Conservation (phyloP, 1,139 yeast genomes). For the Taphrina populina region DNA sequence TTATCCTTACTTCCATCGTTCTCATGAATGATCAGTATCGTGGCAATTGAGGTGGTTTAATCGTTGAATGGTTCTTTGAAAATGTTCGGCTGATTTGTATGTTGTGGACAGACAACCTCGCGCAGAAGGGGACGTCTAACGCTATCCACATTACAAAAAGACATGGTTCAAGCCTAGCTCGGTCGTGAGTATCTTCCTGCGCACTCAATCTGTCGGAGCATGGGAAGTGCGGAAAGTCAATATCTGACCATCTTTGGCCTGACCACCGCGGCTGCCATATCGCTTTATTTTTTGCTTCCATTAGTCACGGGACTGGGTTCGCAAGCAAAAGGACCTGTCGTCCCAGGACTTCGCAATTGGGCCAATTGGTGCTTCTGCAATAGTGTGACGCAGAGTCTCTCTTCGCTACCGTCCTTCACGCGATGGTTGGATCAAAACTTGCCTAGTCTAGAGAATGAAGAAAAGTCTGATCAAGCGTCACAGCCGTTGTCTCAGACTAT, state of each 20-base stretch:
- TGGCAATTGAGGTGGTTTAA: too few species aligned
- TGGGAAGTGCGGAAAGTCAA: conserved; percentile 14
- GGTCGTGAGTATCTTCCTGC: too few species aligned
- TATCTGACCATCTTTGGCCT: background rate
- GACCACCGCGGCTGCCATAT: conserved; percentile 14
- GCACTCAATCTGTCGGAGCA: background rate
- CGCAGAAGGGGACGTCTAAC: too few species aligned
- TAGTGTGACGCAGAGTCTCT: conserved; percentile 16
- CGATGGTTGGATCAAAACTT: conserved; percentile 21
- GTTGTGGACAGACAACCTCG: too few species aligned
- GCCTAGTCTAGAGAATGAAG: background rate
- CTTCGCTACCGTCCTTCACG: conserved; percentile 15
- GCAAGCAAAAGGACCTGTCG: conserved; percentile 14
- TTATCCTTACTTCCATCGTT: too few species aligned
- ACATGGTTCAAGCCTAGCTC: too few species aligned
- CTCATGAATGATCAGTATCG: too few species aligned
- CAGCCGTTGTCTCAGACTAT: conserved; percentile 13
- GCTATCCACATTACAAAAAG: too few species aligned
- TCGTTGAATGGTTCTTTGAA: too few species aligned
- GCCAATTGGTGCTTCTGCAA: conserved; percentile 32
- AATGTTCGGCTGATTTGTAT: too few species aligned
- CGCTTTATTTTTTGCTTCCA: conserved; percentile 21
- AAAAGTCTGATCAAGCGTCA: background rate
- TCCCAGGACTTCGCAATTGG: conserved; percentile 30
- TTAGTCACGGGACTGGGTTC: conserved; percentile 17